Conservation (phyloP, 2,329 filamentous ascomycete species). For the Aspergillus candidus region DNA sequence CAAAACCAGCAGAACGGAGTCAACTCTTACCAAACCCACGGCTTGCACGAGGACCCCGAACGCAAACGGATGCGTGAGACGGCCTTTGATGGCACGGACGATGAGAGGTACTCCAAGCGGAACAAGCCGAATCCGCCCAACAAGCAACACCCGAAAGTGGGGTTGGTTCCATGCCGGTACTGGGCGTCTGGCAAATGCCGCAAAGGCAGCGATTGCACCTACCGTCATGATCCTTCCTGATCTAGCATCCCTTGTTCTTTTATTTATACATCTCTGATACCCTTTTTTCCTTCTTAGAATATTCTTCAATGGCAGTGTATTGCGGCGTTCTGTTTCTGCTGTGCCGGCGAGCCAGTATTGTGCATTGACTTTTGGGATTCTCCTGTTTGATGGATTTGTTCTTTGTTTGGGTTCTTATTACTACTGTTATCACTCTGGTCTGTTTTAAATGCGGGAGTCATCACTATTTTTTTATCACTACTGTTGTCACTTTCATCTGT, state of each 20-base stretch:
- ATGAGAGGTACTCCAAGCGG: conserved; percentile 31
- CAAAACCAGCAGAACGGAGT: conserved; percentile 18
- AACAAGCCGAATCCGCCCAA: conserved; percentile 28
- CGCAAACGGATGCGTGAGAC: conserved; percentile 35
- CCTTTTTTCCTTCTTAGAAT: conserved; percentile 8
- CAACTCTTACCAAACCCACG: conserved; percentile 10
- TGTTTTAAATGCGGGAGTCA: no score
- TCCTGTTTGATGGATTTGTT: no score
- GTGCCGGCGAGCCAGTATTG: no score
- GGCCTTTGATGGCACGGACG: conserved; percentile 27
- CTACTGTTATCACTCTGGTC: no score
- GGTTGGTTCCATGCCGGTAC: conserved; percentile 46
- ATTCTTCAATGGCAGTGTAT: conserved; percentile 4
- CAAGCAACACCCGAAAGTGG: conserved; percentile 40
- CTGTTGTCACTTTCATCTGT: no score
- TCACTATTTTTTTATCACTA: no score
- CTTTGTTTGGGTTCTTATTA: no score
- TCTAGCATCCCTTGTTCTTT: conserved; percentile 5
- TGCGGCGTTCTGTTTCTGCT: no score
- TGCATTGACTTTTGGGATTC: no score
- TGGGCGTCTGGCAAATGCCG: conserved; percentile 50
- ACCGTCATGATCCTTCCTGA: conserved; percentile 37
- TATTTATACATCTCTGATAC: conserved; percentile 12
- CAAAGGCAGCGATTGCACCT: conserved; percentile 50
- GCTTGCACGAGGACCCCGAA: conserved; percentile 36